Percentiles rank a stretch among this genome's conserved stretches.
Evolutionary conservation across 345 rosid species (phyloP).

Genomic region (Brassica juncea): DNA sequence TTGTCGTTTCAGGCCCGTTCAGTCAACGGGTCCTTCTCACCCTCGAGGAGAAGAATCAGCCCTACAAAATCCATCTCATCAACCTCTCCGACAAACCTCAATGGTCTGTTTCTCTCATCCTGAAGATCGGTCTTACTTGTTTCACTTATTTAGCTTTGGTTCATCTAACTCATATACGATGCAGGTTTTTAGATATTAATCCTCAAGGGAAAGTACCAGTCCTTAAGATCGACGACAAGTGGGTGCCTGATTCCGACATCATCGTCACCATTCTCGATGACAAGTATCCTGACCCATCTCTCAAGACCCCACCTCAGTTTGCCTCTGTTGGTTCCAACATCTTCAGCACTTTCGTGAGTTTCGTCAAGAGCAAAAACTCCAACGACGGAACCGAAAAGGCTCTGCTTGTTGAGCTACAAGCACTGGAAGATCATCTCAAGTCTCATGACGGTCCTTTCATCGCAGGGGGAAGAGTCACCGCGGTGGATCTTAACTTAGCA

Average conservation of each 20-base stretch:
- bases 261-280: conserved; percentile 77
- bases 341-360: conserved; percentile 56
- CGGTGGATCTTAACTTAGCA: conserved; percentile 77
- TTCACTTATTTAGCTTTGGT: background rate
- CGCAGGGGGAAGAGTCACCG: conserved; percentile 77
- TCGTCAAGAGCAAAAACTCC: conserved; percentile 84
- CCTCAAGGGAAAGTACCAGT: conserved; percentile 88
- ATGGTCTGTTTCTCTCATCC: conserved; percentile 52
- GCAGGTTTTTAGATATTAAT: conserved; percentile 73
- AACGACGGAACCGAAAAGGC: conserved; percentile 74
- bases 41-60: conserved; percentile 81
- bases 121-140: background rate
- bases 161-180: background rate
- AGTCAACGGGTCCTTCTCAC: conserved; percentile 65
- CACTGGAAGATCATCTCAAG: conserved; percentile 81
- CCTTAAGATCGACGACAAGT: conserved; percentile 69
- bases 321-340: conserved; percentile 76
- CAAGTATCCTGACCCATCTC: conserved; percentile 75
- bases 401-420: conserved; percentile 70
- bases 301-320: conserved; percentile 60
- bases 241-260: conserved; percentile 87
- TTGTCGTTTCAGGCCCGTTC: conserved; percentile 62
- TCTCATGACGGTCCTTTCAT: conserved; percentile 71
- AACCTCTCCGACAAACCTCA: conserved; percentile 68
- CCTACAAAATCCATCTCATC: conserved; percentile 59